phyloP scores from a whole-genome alignment of 2,329 filamentous ascomycete species.

The Endoconidiophora laricicola region DNA sequence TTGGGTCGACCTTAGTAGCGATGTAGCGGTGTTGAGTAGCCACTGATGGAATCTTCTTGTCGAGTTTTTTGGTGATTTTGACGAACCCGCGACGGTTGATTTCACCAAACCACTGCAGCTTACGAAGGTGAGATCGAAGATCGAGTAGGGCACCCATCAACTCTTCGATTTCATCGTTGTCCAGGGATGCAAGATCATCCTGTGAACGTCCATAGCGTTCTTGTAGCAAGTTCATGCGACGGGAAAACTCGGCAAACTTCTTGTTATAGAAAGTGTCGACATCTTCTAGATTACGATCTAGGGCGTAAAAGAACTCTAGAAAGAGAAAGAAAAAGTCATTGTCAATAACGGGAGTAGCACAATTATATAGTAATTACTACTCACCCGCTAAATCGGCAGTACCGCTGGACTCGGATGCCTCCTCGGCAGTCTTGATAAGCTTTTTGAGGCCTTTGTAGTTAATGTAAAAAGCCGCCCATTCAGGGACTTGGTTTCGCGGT shows the following conservation, averaged over 20 bases:
- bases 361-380: background rate
- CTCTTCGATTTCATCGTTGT: slow-evolving; percentile 81
- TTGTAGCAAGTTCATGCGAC: slow-evolving; percentile 71
- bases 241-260: slow-evolving; percentile 71
- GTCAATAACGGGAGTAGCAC: background rate
- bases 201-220: slow-evolving; percentile 68
- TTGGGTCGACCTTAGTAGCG: slow-evolving; percentile 75
- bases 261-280: slow-evolving; percentile 96
- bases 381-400: slow-evolving; percentile 80
- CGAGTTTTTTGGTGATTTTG: slow-evolving; percentile 97
- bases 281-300: slow-evolving; percentile 94
- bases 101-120: slow-evolving; percentile 94
- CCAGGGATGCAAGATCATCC: slow-evolving; percentile 54
- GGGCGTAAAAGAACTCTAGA: slow-evolving; percentile 86
- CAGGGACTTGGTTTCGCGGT: slow-evolving; percentile 68
- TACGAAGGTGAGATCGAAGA: slow-evolving; percentile 69
- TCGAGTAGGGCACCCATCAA: slow-evolving; percentile 80
- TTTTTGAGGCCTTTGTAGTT: slow-evolving; percentile 90
- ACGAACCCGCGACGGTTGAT: slow-evolving; percentile 89
- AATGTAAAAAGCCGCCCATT: slow-evolving; percentile 73
- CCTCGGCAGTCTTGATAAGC: slow-evolving; percentile 68
- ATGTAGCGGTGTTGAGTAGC: slow-evolving; percentile 74
- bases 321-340: background rate
- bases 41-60: slow-evolving; percentile 73
- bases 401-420: slow-evolving; percentile 48